Base-by-base conservation (phyloP, 768 basidiomycete species). In the Tylopilus intermedius region DNA sequence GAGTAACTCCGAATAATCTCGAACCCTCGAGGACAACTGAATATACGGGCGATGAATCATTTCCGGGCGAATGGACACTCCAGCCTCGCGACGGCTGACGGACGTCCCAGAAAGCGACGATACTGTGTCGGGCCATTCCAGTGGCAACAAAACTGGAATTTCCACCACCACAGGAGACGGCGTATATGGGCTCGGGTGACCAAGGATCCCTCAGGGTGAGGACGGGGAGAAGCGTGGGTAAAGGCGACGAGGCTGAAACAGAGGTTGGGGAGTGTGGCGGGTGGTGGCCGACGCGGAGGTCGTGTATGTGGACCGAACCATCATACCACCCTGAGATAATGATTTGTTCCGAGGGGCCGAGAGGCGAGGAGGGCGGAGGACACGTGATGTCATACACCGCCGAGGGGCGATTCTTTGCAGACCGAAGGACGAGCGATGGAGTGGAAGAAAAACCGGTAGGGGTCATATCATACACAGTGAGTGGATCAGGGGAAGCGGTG, bases 271-370 rank as follows among this genome's bases (percentile, higher is more conserved):
- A 11, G 21, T 9, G 32, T 21, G 14, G 56, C 0, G 66, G 61
- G 26, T 70, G 68, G 18, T 41, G 26, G 8, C 63, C 18, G 15
- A 79, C 73, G 24, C 90, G 87, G 38, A 92, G 76, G 66, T 92
- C 90, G 67, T 90, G 83, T 47, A 88, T 76, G 35, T 80, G 77
- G 32, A 89, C 84, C 45, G 75, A 66, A 10, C 90, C 85, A 63
- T 93, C 88, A 66, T 81, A 92, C 88, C 90, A 91, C 1, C 88
- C 90, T 1, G 87, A 85, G 35, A 89, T 75, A 22, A 93, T 51
- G 18, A 89, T 78, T 60, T 88, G 77, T 15, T 86, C 81, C 3
- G 87, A 86, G 2, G 78, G 69, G 4, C 89, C 88, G 77, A 84
- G 83, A 1, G 83, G 80, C 21, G 83, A 83, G 26, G 79, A 74